Conservation (phyloP, 1,284 basidiomycete species). For the Ganoderma resinaceum region DNA sequence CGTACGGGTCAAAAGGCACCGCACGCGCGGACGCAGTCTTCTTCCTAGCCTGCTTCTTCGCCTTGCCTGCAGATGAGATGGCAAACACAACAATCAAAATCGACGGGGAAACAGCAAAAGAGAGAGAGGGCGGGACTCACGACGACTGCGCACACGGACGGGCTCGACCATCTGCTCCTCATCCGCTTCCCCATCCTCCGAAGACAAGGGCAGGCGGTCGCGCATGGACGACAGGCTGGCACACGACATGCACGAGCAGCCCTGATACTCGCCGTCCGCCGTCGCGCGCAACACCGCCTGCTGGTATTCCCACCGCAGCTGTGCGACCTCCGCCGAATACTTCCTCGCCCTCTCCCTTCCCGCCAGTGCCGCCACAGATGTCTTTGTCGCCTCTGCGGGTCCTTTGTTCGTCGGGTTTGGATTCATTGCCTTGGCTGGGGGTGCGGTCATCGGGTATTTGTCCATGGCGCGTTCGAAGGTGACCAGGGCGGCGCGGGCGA, state of each 20-base stretch:
- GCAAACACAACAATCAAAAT: background rate
- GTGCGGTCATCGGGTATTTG: slow-evolving; percentile 28
- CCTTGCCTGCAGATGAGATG: slow-evolving; percentile 13
- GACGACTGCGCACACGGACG: slow-evolving; percentile 15
- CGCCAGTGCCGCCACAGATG: background rate
- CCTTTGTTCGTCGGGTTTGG: background rate
- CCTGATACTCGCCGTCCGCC: background rate
- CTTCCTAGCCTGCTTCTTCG: slow-evolving; percentile 17
- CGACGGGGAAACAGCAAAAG: background rate
- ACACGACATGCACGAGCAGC: slow-evolving; percentile 27
- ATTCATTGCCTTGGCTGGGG: slow-evolving; percentile 1
- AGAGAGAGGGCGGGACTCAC: slow-evolving; percentile 15
- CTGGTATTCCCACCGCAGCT: slow-evolving; percentile 28
- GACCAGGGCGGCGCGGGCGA: slow-evolving; percentile 21
- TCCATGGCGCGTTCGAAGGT: slow-evolving; percentile 32
- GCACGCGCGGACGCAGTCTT: slow-evolving; percentile 7
- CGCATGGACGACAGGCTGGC: slow-evolving; percentile 18
- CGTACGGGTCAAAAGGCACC: slow-evolving; percentile 24
- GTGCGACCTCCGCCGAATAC: slow-evolving; percentile 27
- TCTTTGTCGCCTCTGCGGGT: background rate
- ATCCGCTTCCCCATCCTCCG: slow-evolving; percentile 19
- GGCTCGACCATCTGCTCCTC: background rate
- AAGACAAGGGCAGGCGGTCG: slow-evolving; percentile 11
- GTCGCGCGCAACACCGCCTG: slow-evolving; percentile 21
- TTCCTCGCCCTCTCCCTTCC: background rate